Evolutionary conservation across 306 rosid genomes (phyloP).

Genomic region (Cucumis sativus): DNA sequence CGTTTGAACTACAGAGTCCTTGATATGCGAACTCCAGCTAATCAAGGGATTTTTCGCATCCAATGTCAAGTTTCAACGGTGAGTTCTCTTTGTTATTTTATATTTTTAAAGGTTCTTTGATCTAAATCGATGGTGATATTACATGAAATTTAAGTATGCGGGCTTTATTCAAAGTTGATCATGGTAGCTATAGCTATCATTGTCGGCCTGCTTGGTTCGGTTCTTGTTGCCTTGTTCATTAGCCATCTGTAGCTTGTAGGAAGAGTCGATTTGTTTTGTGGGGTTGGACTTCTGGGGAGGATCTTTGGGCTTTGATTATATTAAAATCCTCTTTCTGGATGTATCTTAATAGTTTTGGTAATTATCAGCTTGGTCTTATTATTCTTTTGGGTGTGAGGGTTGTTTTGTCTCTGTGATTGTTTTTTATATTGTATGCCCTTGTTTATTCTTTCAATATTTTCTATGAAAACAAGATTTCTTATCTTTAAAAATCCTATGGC

Average conservation of each 20-base stretch:
- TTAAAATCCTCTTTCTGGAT: no score
- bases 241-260: background rate
- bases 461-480: no score
- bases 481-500: no score
- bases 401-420: no score
- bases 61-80: constrained; percentile 52
- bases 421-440: no score
- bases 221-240: background rate
- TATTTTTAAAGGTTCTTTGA: background rate
- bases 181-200: background rate
- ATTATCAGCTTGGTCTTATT: no score
- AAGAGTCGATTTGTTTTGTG: no score
- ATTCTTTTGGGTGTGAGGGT: no score
- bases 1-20: constrained; percentile 61
- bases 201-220: background rate
- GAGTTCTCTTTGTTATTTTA: constrained; percentile 10
- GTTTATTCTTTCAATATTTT: no score
- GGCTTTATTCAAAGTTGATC: background rate
- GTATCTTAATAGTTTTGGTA: no score
- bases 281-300: no score
- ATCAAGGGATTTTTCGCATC: constrained; percentile 69
- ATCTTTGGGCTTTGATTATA: no score
- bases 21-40: constrained; percentile 69
- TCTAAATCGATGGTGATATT: background rate
- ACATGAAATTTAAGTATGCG: background rate